phyloP scores from a whole-genome alignment of 2,329 filamentous ascomycete genomes.

The Cytospora schulzeri region DNA sequence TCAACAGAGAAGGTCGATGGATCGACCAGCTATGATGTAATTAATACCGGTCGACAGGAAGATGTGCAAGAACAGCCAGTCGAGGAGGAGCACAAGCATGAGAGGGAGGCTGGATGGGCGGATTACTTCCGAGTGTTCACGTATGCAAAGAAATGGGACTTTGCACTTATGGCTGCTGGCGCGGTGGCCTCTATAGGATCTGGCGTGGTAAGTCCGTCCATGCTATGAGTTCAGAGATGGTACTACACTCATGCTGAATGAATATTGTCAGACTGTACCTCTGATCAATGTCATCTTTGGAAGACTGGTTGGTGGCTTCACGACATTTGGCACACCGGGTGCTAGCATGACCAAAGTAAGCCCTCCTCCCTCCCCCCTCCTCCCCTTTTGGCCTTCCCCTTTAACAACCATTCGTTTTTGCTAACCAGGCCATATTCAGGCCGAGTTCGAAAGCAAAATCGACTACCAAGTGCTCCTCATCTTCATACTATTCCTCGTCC shows the following conservation, averaged over 20 bases:
- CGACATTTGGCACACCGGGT: constrained; percentile 33
- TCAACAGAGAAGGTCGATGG: constrained; percentile 1
- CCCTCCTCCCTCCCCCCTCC: too few species aligned
- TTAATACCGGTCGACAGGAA: not conserved
- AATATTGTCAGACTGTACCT: constrained; percentile 47
- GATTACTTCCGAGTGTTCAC: constrained; percentile 43
- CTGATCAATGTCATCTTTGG: constrained; percentile 64
- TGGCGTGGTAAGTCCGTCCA: constrained; percentile 40
- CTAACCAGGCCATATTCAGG: constrained; percentile 2
- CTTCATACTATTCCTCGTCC: constrained; percentile 23
- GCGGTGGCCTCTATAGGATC: constrained; percentile 53
- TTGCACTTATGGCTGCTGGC: constrained; percentile 49
- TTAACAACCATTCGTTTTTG: not conserved
- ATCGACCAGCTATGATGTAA: not conserved
- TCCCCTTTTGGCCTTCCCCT: too few species aligned
- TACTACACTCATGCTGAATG: not conserved
- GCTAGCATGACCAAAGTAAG: constrained; percentile 1
- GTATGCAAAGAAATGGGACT: constrained; percentile 57
- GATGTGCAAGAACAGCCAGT: not conserved
- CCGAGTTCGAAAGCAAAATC: constrained; percentile 3
- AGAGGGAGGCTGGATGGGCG: constrained; percentile 24
- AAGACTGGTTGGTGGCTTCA: constrained; percentile 51
- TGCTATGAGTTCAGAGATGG: not conserved
- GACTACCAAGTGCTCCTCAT: constrained; percentile 10
- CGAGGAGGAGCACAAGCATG: not conserved